These are phyloP conservation scores for Gremmenia infestans DNA, from an alignment of 2,329 filamentous ascomycete genomes.

Conservation along the genomic window DNA sequence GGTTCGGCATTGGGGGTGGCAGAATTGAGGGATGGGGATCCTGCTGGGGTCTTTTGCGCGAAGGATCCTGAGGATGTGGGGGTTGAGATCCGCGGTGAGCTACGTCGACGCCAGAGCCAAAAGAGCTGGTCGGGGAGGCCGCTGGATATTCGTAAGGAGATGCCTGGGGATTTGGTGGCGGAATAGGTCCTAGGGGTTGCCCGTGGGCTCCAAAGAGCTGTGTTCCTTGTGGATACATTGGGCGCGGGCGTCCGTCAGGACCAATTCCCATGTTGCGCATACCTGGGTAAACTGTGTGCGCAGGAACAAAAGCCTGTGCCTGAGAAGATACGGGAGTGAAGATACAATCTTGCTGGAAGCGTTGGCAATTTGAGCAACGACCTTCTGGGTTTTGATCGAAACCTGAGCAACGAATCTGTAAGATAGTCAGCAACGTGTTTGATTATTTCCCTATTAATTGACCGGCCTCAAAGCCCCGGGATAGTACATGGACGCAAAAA, in stretches of 20 bases:
- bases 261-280: conserved; percentile 39
- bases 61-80: conserved; percentile 18
- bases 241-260: conserved; percentile 29
- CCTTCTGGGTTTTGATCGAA: conserved; percentile 69
- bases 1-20: conserved; percentile 33
- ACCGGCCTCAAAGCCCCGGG: not conserved
- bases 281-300: conserved; percentile 59
- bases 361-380: conserved; percentile 66
- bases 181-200: conserved; percentile 32
- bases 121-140: conserved; percentile 31
- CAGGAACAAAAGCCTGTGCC: conserved; percentile 69
- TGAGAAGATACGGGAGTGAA: conserved; percentile 72
- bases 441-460: not conserved
- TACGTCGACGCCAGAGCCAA: conserved; percentile 2
- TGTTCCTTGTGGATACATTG: conserved; percentile 27
- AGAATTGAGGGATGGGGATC: conserved; percentile 34
- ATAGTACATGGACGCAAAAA: not conserved
- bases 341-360: conserved; percentile 72
- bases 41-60: conserved; percentile 29
- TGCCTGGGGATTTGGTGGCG: conserved; percentile 19
- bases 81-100: conserved; percentile 17
- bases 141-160: conserved; percentile 31
- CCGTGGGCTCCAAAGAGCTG: conserved; percentile 37
- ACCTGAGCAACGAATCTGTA: conserved; percentile 69
- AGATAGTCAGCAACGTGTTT: conserved; percentile 11